A percentile compares a stretch with the other conserved stretches of the same genome.
These are phyloP conservation scores for Macadamia integrifolia DNA, from an alignment of 164 flowering plant genomes.

Conservation along the genomic window DNA sequence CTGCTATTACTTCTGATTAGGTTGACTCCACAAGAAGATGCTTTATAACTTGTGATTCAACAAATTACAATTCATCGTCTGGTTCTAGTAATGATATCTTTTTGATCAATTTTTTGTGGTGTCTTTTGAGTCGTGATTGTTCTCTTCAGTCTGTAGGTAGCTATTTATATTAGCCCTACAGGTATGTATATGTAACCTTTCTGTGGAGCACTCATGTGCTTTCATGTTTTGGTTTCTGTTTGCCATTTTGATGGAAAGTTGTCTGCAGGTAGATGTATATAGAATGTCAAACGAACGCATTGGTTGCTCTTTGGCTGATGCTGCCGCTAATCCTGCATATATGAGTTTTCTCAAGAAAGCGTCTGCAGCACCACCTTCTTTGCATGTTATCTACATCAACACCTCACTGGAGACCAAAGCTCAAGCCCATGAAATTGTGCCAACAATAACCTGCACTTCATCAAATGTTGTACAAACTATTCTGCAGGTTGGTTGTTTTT, in stretches of 20 bases:
- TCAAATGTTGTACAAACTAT: constrained; percentile 93
- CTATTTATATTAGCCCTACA: neutral
- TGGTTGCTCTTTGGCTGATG: constrained; percentile 98
- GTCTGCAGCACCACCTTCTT: constrained; percentile 58
- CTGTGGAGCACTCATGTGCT: neutral
- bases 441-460: constrained; percentile 96
- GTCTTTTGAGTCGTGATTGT: too few species aligned
- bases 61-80: too few species aligned
- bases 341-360: constrained; percentile 67
- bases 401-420: constrained; percentile 98
- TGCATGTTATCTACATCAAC: constrained; percentile 91
- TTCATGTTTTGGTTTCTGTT: constrained; percentile 7
- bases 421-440: constrained; percentile 82
- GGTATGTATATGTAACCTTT: neutral
- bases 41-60: too few species aligned
- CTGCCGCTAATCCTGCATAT: constrained; percentile 77
- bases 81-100: too few species aligned
- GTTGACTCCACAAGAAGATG: neutral
- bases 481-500: constrained; percentile 59
- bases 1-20: neutral
- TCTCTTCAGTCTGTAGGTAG: too few species aligned
- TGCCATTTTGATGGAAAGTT: constrained; percentile 9
- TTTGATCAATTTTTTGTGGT: too few species aligned
- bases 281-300: constrained; percentile 92
- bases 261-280: constrained; percentile 90